Evolutionary conservation across 257 asterid genomes (phyloP).

Genomic region (Buddleja alternifolia): DNA sequence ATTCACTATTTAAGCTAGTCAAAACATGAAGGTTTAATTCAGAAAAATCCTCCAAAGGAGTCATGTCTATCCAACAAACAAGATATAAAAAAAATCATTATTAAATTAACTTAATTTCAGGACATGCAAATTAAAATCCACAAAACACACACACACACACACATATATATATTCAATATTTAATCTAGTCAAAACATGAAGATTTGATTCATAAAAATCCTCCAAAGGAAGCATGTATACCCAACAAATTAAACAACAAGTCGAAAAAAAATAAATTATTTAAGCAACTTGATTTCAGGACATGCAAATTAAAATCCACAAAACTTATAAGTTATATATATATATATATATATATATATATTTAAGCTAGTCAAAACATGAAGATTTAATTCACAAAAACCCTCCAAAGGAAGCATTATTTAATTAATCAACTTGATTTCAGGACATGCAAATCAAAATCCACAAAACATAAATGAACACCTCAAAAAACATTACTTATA

Average conservation of each 20-base stretch:
- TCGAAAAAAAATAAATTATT: neutral
- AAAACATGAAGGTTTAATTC: neutral
- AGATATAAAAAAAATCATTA: neutral
- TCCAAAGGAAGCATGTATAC: neutral
- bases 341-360: too few relatives aligned
- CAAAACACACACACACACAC: too few relatives aligned
- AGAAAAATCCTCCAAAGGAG: neutral
- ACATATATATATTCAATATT: neutral
- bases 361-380: neutral
- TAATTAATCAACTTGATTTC: neutral
- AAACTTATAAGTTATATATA: too few relatives aligned
- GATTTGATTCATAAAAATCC: neutral
- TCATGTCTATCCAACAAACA: neutral
- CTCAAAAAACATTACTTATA: neutral
- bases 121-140: too few relatives aligned
- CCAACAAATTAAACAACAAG: too few relatives aligned
- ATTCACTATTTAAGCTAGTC: neutral
- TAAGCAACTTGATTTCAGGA: too few relatives aligned
- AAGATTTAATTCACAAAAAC: neutral
- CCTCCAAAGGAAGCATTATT: neutral
- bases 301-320: too few relatives aligned
- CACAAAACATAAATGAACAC: slow-evolving; percentile 8
- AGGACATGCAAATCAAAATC: slow-evolving; percentile 26
- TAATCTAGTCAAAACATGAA: neutral
- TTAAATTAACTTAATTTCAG: too few relatives aligned